phyloP scores from a whole-genome alignment of 805 yeast genomes.

The Soucietia sequanensis region DNA sequence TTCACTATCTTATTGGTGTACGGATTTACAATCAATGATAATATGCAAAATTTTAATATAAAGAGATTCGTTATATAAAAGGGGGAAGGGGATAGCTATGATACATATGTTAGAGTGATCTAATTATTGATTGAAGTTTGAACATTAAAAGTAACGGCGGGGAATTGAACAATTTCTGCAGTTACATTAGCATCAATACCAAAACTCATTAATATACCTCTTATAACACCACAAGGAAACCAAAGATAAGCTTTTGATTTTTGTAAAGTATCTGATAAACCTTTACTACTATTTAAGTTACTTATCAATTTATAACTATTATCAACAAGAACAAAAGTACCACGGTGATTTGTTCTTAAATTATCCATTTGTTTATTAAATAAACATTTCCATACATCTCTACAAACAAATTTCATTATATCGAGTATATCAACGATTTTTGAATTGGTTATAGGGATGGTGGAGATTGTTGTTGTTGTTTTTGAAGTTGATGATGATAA shows the following conservation, averaged over 20 bases:
- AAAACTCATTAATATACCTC: constrained; percentile 68
- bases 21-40: neutral
- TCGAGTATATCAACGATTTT: constrained; percentile 65
- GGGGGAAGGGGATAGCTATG: too few species aligned
- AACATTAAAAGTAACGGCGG: constrained; percentile 71
- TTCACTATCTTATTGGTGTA: too few species aligned
- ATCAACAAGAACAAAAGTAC: constrained; percentile 79
- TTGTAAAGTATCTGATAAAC: constrained; percentile 41
- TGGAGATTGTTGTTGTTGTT: constrained; percentile 21
- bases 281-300: constrained; percentile 47
- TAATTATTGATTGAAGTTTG: constrained; percentile 49
- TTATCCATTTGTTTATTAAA: constrained; percentile 89
- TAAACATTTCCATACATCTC: constrained; percentile 83
- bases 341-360: constrained; percentile 86
- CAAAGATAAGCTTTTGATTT: constrained; percentile 54
- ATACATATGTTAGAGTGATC: neutral
- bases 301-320: constrained; percentile 54
- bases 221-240: constrained; percentile 74
- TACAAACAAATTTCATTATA: constrained; percentile 87
- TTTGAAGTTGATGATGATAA: constrained; percentile 18
- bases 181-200: constrained; percentile 66
- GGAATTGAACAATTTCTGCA: constrained; percentile 62
- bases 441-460: constrained; percentile 24
- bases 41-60: too few species aligned
- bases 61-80: too few species aligned